Evolutionary conservation across 257 asterid genomes (phyloP), one percentile per base, ranked within the genome.

Genomic region (Cordia subcordata): DNA sequence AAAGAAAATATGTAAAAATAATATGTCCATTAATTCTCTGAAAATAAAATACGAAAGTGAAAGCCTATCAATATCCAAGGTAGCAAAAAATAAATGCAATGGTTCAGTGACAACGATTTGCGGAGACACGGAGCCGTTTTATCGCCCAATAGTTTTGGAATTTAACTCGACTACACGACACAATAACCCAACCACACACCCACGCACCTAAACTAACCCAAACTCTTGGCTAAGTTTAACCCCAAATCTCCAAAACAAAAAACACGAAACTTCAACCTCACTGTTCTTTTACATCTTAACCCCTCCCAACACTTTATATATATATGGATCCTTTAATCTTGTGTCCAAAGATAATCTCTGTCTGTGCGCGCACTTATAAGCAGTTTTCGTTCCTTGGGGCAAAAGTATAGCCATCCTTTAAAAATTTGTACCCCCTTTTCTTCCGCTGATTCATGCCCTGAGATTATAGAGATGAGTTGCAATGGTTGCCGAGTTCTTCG

Each of bases 401-500:
- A 49, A 66, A 70, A 66, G 69, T 17, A 27, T 27, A 27, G 35
- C 35, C 49, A 21, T 22, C 52, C 37, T 18, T 61, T 21, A 11
- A 14, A 20, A 38, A 55, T 27, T 13, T 15, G 0, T 21, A n/a
- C 52, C 4, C 13, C 37, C 44, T 13, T 51, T 42, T 38, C 27
- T 55, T 42, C 46, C 38, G 40, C 23, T 76, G 12, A 42, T 11
- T 63, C 70, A 74, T 69, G 67, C 35, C 54, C 61, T 22, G 58
- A 5, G 18, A n/a, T 14, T 9, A 13, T 13, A 39, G 51, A 22
- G 42, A 84, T 85, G 94, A 82, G 94, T 63, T 85, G 94, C 83
- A 85, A 82, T 70, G 94, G 94, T 4, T 85, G 94, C 35, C 78
- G 94, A 46, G 83, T 85, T 57, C 94, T 85, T 47, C 85, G 90